phyloP scores from a whole-genome alignment of 345 rosid genomes.

The Gynandropsis gynandra region DNA sequence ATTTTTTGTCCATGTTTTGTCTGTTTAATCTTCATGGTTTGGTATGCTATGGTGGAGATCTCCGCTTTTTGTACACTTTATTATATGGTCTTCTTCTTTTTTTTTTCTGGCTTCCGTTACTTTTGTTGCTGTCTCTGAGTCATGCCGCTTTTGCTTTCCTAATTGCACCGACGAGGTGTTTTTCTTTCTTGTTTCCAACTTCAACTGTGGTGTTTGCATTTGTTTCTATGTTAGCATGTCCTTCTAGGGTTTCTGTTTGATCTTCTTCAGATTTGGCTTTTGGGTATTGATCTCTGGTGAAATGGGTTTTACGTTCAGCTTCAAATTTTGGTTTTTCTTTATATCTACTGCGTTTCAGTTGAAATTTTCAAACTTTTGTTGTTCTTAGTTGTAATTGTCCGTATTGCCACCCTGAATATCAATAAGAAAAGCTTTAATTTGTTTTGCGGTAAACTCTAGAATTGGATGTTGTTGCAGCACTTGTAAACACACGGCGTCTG shows the following conservation, averaged over 20 bases:
- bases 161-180: neutral
- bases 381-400: too few species aligned
- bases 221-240: constrained; percentile 6
- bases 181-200: neutral
- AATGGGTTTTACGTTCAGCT: neutral
- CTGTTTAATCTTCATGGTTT: constrained; percentile 17
- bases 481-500: neutral
- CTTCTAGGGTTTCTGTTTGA: constrained; percentile 19
- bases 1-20: constrained; percentile 18
- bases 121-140: neutral
- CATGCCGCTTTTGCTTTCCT: constrained; percentile 13
- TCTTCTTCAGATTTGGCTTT: constrained; percentile 7
- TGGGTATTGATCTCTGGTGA: neutral
- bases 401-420: too few species aligned
- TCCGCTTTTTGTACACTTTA: constrained; percentile 23
- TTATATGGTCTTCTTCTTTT: constrained; percentile 16
- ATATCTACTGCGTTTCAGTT: constrained; percentile 8
- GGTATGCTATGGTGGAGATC: constrained; percentile 20
- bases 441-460: too few species aligned
- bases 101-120: constrained; percentile 12
- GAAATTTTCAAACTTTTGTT: neutral
- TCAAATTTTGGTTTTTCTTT: neutral
- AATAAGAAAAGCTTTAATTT: too few species aligned
- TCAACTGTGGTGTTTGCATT: constrained; percentile 18
- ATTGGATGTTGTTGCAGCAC: too few species aligned